Base-by-base conservation (phyloP, 768 basidiomycete species). In the Kwoniella dendrophila region DNA sequence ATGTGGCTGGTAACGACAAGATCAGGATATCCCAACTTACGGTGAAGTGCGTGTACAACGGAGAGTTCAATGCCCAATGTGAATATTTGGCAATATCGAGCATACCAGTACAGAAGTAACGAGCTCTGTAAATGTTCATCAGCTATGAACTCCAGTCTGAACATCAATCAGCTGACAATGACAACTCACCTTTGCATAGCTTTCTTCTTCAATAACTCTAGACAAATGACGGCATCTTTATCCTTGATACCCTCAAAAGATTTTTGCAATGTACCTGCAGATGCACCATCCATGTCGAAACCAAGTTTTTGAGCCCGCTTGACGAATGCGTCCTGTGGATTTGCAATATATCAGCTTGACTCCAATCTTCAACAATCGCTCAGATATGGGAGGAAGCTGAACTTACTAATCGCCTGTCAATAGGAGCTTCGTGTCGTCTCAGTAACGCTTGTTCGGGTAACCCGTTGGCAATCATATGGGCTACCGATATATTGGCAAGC, bases 81-180 rank as follows among this genome's bases (percentile, higher is more conserved):
- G 86, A 81, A 74, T 98, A 99, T 82, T 97, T 97, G 41, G 93
- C 92, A 73, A 99, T 99, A 79, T 99, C 96, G 70, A 99, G 83
- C 95, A 97, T 97, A 66, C 96, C 96, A 26, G 93, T 86, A 76
- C 96, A 99, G 87, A 98, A 98, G 81, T 99, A 99, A 79, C 93
- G 94, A 69, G 96, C 92, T 53, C 88, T 74, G 55, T 51, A 7
- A n/a, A 24, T 10, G 38, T 33, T 63, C 63, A 68, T 56, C 59
- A 16, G 24, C 26, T 40, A 2, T 57, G 3, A 41, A 1, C 29
- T 5, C 3, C 1, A 40, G 26, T 27, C 18, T 11, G 12, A 20
- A 12, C 24, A 45, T 45, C 44, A 24, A 45, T 20, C n/a, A 26
- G 44, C 18, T 45, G 44, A 24, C 12, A 43, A 24, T 30, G 36